Conservation (phyloP, 148 eudicot genomes). For the Beta vulgaris region DNA sequence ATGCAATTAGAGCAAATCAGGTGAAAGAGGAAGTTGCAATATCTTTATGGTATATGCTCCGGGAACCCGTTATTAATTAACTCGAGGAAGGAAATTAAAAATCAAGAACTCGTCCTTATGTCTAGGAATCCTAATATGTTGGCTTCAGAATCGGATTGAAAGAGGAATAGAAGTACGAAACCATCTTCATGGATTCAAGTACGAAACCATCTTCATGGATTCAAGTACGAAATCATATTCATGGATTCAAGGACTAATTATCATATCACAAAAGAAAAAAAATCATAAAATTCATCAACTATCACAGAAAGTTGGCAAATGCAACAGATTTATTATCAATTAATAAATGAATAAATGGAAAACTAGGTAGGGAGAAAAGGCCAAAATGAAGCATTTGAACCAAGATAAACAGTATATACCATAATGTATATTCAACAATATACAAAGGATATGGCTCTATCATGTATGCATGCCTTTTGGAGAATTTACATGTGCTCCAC, state of each 20-base stretch:
- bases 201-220: too few relatives aligned
- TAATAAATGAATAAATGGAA: background rate
- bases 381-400: background rate
- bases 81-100: too few relatives aligned
- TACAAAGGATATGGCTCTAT: background rate
- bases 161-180: too few relatives aligned
- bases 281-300: too few relatives aligned
- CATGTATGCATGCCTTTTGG: background rate
- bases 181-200: too few relatives aligned
- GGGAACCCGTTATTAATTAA: background rate
- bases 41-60: background rate
- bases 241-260: too few relatives aligned
- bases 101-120: too few relatives aligned
- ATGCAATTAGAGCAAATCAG: background rate
- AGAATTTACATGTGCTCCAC: conserved; percentile 10
- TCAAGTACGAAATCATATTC: too few relatives aligned
- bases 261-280: too few relatives aligned
- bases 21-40: background rate
- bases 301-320: background rate
- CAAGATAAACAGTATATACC: background rate
- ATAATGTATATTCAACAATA: background rate
- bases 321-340: too few relatives aligned
- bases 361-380: background rate
- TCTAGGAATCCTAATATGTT: too few relatives aligned
- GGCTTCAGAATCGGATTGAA: too few relatives aligned